Base-by-base conservation (phyloP, 2,329 filamentous ascomycete genomes). In the Trichoderma harzianum region DNA sequence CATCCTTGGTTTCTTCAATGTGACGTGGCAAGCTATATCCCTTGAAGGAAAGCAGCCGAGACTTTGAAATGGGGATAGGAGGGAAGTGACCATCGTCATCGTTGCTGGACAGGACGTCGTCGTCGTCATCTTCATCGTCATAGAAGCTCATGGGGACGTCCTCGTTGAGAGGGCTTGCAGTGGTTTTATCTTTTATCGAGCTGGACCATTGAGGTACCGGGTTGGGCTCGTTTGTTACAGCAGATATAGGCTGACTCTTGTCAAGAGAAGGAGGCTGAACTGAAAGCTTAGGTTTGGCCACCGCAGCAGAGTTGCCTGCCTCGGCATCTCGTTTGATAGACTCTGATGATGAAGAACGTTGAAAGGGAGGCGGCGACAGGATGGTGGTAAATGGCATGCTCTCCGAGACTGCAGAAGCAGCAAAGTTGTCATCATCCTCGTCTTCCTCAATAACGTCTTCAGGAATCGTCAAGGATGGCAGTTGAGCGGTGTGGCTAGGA, bases 341-440 rank as follows among this genome's bases (percentile, higher is more conserved):
- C 60, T 80, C 80, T 16, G 78, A 75, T 2, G 79, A 79, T 5
- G 72, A 74, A 21, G 75, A 75, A 26, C 84, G 83, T 73, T 83
- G 83, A 57, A 83, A 82, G 0, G 88, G 87, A 1, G 87, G 87
- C 10, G 87, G 87, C 3, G 88, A 89, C 18, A 89, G 79, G 53
- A 82, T 79, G 1, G 86, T 87, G 24, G 81, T 78, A 72, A 83
- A 85, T 1, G 82, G 78, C 26, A 82, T 80, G 3, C 73, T 81
- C 68, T 88, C 87, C 0, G 84, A 84, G 7, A 79, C 76, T 4
- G 85, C 83, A 1, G 86, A 85, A 5, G 83, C 85, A n/a, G 88
- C 88, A 75, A 91, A 90, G 79, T 90, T 90, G 74, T 89, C 87
- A 75, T 90, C 88, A 73, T 90, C 87, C 64, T 90, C 88, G 58